Evolutionary conservation across 306 rosid genomes (phyloP).

Genomic region (Adenanthera pavonina): DNA sequence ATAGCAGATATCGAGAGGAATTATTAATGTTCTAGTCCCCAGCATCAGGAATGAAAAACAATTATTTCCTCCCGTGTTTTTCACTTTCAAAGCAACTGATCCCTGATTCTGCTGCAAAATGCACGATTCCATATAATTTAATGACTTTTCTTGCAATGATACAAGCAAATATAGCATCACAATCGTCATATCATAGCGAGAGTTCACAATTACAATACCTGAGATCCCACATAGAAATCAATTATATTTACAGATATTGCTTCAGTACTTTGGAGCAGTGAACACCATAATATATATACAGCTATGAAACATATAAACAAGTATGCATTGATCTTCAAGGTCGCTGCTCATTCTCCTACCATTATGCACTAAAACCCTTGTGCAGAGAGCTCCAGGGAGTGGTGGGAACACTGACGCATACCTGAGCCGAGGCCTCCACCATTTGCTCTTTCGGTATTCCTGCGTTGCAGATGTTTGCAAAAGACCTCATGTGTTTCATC

Average conservation of each 20-base stretch:
- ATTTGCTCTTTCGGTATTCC: constrained; percentile 69
- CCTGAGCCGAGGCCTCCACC: constrained; percentile 82
- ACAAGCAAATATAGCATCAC: constrained; percentile 35
- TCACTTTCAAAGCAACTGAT: neutral
- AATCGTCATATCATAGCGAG: constrained; percentile 18
- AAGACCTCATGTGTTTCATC: constrained; percentile 94
- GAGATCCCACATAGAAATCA: constrained; percentile 16
- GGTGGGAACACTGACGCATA: constrained; percentile 67
- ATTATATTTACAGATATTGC: constrained; percentile 49
- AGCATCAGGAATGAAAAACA: neutral
- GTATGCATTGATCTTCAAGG: constrained; percentile 12
- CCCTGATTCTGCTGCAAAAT: constrained; percentile 2
- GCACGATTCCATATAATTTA: constrained; percentile 18
- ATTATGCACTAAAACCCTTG: constrained; percentile 76
- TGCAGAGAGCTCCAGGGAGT: constrained; percentile 79
- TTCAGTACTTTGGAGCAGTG: constrained; percentile 10
- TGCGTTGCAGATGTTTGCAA: constrained; percentile 91
- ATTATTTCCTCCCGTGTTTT: neutral
- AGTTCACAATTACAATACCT: constrained; percentile 23
- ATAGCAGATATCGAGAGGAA: neutral
- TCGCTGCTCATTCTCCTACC: neutral
- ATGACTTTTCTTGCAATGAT: constrained; percentile 21
- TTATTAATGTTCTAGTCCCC: neutral
- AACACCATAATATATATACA: constrained; percentile 7
- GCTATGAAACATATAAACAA: constrained; percentile 23